Conservation (phyloP, 345 rosid genomes). For the Aurinia saxatilis region DNA sequence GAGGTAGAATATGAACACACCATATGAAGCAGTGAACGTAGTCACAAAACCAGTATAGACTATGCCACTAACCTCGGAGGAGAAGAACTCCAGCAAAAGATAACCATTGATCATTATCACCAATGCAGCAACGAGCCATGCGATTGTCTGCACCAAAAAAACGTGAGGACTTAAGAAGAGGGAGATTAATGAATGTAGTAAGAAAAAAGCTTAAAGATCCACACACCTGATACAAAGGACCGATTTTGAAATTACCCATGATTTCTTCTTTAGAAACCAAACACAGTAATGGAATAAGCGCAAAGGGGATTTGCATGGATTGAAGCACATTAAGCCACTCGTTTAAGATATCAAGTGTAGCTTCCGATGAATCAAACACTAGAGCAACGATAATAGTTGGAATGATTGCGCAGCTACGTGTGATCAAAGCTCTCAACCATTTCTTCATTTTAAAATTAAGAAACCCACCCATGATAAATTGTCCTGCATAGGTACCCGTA, state of each 20-base stretch:
- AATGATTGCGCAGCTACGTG: constrained; percentile 75
- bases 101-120: constrained; percentile 88
- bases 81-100: constrained; percentile 70
- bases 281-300: constrained; percentile 74
- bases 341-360: constrained; percentile 60
- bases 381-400: constrained; percentile 86
- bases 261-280: constrained; percentile 77
- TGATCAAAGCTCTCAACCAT: constrained; percentile 90
- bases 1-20: constrained; percentile 65
- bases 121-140: constrained; percentile 78
- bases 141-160: constrained; percentile 38
- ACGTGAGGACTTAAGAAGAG: not conserved
- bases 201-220: not conserved
- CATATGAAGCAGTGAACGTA: constrained; percentile 45
- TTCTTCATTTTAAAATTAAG: constrained; percentile 79
- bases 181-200: not conserved
- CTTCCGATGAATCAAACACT: constrained; percentile 62
- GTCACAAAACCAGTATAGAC: constrained; percentile 29
- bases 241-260: constrained; percentile 84
- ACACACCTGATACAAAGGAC: constrained; percentile 61
- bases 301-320: constrained; percentile 86
- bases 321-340: constrained; percentile 93
- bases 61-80: constrained; percentile 48
- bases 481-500: constrained; percentile 91
- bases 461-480: constrained; percentile 97